A percentile compares a stretch with the other conserved stretches of the same genome.
These are phyloP conservation scores for Pyrus hybrid DNA, from an alignment of 331 rosid genomes.

Conservation along the genomic window DNA sequence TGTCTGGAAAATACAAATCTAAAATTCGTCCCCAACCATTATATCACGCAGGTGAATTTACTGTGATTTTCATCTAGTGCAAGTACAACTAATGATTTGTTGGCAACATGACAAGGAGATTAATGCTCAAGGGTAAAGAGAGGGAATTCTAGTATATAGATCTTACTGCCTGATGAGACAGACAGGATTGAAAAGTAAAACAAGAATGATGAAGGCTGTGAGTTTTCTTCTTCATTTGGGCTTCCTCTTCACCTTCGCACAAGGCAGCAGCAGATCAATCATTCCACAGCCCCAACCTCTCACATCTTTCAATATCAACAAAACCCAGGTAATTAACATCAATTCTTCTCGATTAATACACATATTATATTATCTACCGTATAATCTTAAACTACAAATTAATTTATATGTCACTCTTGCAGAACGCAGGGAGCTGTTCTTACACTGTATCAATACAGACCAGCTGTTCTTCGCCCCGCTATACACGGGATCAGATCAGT, in stretches of 20 bases:
- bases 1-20: too few species aligned
- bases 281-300: slow-evolving; percentile 41
- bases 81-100: background rate
- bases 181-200: background rate
- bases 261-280: slow-evolving; percentile 14
- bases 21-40: too few species aligned
- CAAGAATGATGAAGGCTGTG: slow-evolving; percentile 10
- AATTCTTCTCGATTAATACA: background rate
- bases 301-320: slow-evolving; percentile 39
- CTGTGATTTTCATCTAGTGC: background rate
- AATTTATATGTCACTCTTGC: background rate
- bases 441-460: slow-evolving; percentile 57
- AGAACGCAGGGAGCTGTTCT: slow-evolving; percentile 47
- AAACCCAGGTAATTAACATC: slow-evolving; percentile 29
- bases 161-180: too few species aligned
- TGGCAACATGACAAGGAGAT: slow-evolving; percentile 3
- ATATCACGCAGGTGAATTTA: background rate
- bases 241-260: slow-evolving; percentile 13
- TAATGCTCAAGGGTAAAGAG: background rate
- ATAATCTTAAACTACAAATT: too few species aligned
- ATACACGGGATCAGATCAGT: slow-evolving; percentile 77
- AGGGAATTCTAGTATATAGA: background rate
- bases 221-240: slow-evolving; percentile 22
- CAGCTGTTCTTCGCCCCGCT: slow-evolving; percentile 62
- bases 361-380: background rate